phyloP scores from a whole-genome alignment of 2,329 filamentous ascomycete species.

The Sporothrix sp. region DNA sequence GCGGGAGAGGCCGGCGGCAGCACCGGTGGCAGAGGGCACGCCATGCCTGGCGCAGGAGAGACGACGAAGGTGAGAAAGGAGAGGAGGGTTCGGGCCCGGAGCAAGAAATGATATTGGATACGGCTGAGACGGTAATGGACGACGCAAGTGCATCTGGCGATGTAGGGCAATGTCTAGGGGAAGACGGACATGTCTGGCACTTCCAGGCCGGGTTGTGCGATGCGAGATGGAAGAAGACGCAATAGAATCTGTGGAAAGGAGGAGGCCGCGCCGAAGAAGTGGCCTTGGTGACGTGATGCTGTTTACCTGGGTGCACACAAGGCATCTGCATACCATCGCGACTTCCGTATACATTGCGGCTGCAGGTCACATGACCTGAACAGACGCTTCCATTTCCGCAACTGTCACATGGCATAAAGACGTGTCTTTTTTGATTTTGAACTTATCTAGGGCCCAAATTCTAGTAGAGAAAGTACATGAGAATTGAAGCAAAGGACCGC shows the following conservation, averaged over 20 bases:
- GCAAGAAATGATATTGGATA: background rate
- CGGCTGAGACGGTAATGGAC: background rate
- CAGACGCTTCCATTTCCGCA: no score
- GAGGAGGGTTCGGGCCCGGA: background rate
- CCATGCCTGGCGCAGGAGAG: background rate
- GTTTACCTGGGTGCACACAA: no score
- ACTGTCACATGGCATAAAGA: no score
- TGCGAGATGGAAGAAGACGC: no score
- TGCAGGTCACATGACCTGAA: no score
- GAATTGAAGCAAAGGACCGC: background rate
- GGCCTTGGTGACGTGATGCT: no score
- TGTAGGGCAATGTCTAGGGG: background rate
- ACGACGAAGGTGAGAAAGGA: background rate
- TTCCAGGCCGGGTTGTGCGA: no score
- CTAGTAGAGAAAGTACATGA: background rate
- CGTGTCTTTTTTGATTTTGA: background rate
- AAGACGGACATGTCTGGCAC: no score
- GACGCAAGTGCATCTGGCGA: background rate
- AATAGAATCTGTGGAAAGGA: no score
- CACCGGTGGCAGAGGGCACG: background rate
- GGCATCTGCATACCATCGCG: no score
- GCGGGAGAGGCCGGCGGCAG: background rate
- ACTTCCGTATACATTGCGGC: no score
- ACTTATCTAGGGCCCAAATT: background rate
- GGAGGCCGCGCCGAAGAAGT: no score